Base-by-base conservation (phyloP, 2,329 filamentous ascomycete genomes). In the Diaporthe sp. region DNA sequence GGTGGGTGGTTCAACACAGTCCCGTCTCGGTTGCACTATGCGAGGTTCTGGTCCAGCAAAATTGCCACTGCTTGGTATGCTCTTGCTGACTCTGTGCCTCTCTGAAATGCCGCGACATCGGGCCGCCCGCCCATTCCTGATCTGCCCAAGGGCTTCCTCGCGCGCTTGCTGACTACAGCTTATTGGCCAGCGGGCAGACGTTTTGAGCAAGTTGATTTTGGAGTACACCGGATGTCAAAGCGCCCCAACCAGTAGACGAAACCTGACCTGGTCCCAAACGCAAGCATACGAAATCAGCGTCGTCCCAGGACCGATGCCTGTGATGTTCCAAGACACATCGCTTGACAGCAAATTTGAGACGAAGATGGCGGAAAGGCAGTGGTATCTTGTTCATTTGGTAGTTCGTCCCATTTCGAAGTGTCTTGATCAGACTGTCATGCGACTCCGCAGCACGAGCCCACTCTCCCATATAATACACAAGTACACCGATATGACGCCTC, bases 401-500 rank as follows among this genome's bases (percentile, higher is more conserved):
- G 17, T 31, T 53, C 37, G 34, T 15, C 28, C 46, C 58, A n/a
- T 65, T 73, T 72, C 31, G 17, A 37, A 44, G 19, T 49, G 28
- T 73, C 59, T 65, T 19, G 59, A n/a, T 65, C 22, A 65, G 58
- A 44, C 34, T 8, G 58, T 42, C 34, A 62, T 73, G 58, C 25
- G 37, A 65, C 44, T 51, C 25, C n/a, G 46, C 46, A 53, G 58
- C 31, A 55, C 9, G n/a, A 73, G 17, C 39, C 28, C 46, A 55
- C 37, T 53, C 15, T 53, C 61, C 72, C 72, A 68, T 74, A 71
- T 71, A 71, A 69, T 68, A 71, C 62, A 74, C 39, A 71, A 61
- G 53, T 58, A 61, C 19, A 55, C 58, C 58, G 25, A 34, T 65
- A 44, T 44, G 51, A 73, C 58, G 71, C 71, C 71, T 51, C 58